phyloP scores from a whole-genome alignment of 1,139 yeast genomes.

The Candida sanyaensis region DNA sequence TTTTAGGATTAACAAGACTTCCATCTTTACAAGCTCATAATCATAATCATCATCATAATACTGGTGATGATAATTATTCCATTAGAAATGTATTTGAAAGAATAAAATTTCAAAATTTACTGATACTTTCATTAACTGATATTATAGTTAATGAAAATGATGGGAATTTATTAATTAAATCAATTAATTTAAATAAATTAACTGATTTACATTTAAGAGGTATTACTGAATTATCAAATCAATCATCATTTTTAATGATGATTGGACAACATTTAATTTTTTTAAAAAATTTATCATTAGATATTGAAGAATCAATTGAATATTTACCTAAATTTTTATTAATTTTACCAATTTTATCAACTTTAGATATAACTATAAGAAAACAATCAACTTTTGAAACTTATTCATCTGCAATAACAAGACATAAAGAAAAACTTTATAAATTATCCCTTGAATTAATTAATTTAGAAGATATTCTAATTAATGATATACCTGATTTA shows the following conservation, averaged over 20 bases:
- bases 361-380: conserved; percentile 46
- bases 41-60: background rate
- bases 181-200: conserved; percentile 24
- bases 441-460: conserved; percentile 46
- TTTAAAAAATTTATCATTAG: conserved; percentile 37
- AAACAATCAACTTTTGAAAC: conserved; percentile 30
- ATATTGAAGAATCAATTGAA: conserved; percentile 48
- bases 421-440: conserved; percentile 3
- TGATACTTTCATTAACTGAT: conserved; percentile 27
- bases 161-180: conserved; percentile 19
- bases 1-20: conserved; percentile 21
- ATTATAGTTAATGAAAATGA: conserved; percentile 28
- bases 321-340: conserved; percentile 41
- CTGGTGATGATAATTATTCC: background rate
- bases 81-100: conserved; percentile 13
- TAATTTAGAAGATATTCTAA: conserved; percentile 26
- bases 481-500: conserved; percentile 20
- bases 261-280: conserved; percentile 26
- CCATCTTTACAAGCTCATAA: background rate
- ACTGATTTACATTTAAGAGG: conserved; percentile 25
- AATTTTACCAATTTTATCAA: conserved; percentile 22
- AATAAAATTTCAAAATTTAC: conserved; percentile 20
- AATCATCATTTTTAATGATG: conserved; percentile 28
- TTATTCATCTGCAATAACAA: conserved; percentile 30
- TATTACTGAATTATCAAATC: conserved; percentile 24